These are phyloP conservation scores for Trifolium fragiferum DNA, from an alignment of 306 rosid species.

Conservation along the genomic window DNA sequence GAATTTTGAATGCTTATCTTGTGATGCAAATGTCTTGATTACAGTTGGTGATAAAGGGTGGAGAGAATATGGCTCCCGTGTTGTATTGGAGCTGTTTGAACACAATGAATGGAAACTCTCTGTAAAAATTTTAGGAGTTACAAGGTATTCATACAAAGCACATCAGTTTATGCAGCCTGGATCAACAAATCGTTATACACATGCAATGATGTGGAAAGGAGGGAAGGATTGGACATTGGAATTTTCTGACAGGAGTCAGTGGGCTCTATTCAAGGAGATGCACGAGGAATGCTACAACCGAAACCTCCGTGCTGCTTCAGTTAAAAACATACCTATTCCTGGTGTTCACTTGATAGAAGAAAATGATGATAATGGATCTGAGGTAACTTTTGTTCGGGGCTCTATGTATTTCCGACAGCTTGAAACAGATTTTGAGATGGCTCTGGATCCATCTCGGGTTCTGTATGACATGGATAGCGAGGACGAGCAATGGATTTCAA, in stretches of 20 bases:
- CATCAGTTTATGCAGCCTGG: slow-evolving; percentile 98
- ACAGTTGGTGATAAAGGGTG: slow-evolving; percentile 82
- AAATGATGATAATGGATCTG: slow-evolving; percentile 64
- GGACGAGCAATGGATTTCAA: slow-evolving; percentile 79
- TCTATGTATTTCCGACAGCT: slow-evolving; percentile 73
- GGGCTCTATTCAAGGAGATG: slow-evolving; percentile 96
- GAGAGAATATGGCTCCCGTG: slow-evolving; percentile 82
- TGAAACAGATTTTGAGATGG: slow-evolving; percentile 91
- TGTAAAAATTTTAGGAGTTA: slow-evolving; percentile 73
- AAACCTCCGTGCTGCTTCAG: slow-evolving; percentile 83
- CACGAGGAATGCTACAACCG: slow-evolving; percentile 94
- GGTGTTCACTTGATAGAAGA: slow-evolving; percentile 84
- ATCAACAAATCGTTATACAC: slow-evolving; percentile 91
- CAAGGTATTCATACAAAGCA: slow-evolving; percentile 87
- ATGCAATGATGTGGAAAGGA: slow-evolving; percentile 99
- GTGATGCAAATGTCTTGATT: slow-evolving; percentile 80
- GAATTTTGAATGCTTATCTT: slow-evolving; percentile 70
- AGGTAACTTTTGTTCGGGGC: slow-evolving; percentile 62
- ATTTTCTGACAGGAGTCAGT: slow-evolving; percentile 89
- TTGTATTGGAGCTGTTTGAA: slow-evolving; percentile 77
- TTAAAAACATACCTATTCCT: slow-evolving; percentile 94
- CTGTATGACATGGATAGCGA: slow-evolving; percentile 98
- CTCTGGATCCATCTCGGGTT: slow-evolving; percentile 71
- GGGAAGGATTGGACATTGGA: slow-evolving; percentile 96
- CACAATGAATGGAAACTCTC: slow-evolving; percentile 94